phyloP scores from a whole-genome alignment of 306 rosid species.

The Prunus campanulata region DNA sequence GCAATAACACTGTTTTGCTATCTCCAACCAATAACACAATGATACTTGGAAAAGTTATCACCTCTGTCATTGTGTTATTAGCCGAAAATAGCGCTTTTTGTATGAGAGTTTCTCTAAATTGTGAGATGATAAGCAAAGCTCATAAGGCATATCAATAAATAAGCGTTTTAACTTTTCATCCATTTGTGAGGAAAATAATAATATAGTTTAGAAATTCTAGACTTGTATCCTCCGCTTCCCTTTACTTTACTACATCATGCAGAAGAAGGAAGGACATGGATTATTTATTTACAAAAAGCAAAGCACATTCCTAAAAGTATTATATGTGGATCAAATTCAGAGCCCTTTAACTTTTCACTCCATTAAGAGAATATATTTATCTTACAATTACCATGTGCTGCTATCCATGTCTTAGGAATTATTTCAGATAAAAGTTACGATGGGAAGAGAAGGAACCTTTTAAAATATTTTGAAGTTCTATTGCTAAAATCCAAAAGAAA shows the following conservation, averaged over 20 bases:
- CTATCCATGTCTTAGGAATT: background rate
- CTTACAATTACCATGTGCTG: background rate
- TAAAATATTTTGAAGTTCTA: no score
- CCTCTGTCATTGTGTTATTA: no score
- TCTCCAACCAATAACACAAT: no score
- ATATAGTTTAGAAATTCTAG: background rate
- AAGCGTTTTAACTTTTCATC: no score
- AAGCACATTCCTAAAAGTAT: background rate
- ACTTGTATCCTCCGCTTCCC: background rate
- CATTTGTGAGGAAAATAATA: no score
- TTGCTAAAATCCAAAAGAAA: background rate
- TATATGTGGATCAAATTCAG: background rate
- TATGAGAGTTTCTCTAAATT: no score
- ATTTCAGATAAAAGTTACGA: background rate
- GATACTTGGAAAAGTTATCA: fast-evolving
- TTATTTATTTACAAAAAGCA: background rate
- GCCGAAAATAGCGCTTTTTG: fast-evolving
- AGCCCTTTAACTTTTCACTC: background rate
- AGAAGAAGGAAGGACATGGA: background rate
- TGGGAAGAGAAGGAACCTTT: background rate
- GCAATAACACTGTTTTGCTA: no score
- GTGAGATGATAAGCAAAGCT: no score
- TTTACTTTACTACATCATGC: background rate
- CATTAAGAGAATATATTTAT: background rate
- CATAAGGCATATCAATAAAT: no score